Conservation (phyloP, 768 basidiomycete genomes). For the Phanerochaete sordida region DNA sequence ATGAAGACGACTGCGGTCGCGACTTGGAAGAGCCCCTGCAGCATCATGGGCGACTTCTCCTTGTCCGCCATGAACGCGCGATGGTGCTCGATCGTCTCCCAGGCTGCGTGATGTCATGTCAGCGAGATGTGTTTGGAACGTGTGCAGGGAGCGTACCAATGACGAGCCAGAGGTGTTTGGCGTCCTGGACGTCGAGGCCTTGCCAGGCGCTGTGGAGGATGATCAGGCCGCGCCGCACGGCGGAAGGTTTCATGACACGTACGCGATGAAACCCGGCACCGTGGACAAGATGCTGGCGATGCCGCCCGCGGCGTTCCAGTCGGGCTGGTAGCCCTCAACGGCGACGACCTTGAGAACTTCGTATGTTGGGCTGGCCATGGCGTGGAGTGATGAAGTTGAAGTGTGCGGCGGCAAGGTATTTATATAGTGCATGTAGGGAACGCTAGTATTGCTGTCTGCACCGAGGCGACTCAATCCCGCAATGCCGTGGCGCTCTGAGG, state of each 20-base stretch:
- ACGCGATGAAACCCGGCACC: background rate
- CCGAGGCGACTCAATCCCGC: no score
- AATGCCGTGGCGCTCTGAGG: no score
- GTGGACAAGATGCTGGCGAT: slow-evolving; percentile 14
- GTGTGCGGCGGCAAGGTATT: background rate
- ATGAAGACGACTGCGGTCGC: background rate
- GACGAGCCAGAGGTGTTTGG: slow-evolving; percentile 10
- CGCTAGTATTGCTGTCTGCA: no score
- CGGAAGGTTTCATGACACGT: background rate
- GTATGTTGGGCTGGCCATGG: background rate
- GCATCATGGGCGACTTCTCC: slow-evolving; percentile 11
- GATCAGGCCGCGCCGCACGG: no score
- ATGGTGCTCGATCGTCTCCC: slow-evolving; percentile 14
- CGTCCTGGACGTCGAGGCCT: slow-evolving; percentile 16
- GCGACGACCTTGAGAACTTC: background rate
- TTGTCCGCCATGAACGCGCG: slow-evolving; percentile 10
- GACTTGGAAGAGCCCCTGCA: background rate
- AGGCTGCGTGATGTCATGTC: slow-evolving; percentile 3
- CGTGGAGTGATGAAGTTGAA: background rate
- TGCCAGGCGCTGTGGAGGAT: slow-evolving; percentile 11
- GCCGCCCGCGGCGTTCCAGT: slow-evolving; percentile 10
- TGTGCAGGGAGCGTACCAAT: slow-evolving; percentile 6
- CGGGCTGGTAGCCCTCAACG: slow-evolving; percentile 13
- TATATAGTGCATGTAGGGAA: no score
- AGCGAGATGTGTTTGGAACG: background rate